A percentile compares a stretch with the other conserved stretches of the same genome.
These are phyloP conservation scores for Claviceps sp. DNA, from an alignment of 2,329 filamentous ascomycete genomes.

Conservation along the genomic window DNA sequence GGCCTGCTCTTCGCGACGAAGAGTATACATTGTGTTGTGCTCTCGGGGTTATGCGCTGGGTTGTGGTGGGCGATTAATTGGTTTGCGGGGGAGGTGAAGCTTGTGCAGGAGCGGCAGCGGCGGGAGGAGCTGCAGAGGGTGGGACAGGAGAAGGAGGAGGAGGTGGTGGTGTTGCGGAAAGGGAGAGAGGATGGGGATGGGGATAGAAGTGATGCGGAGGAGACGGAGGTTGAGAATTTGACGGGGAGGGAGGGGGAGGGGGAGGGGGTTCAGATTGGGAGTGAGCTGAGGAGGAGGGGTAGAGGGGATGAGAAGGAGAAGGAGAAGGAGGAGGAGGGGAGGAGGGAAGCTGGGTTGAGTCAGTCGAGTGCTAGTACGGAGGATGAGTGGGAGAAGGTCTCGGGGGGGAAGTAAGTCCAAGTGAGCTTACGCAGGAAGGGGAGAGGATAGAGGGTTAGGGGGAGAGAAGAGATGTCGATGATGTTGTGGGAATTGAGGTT, in stretches of 20 bases:
- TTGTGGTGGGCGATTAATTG: constrained; percentile 96
- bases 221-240: constrained; percentile 30
- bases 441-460: too few relatives aligned
- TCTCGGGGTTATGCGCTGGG: constrained; percentile 66
- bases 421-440: too few relatives aligned
- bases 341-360: constrained; percentile 14
- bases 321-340: constrained; percentile 2
- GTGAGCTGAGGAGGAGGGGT: constrained; percentile 31
- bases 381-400: constrained; percentile 96
- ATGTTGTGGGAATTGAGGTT: too few relatives aligned
- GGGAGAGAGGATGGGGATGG: constrained; percentile 18
- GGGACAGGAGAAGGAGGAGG: constrained; percentile 11
- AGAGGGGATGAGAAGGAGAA: constrained; percentile 16
- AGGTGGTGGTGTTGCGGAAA: constrained; percentile 14
- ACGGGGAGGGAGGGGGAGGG: constrained; percentile 17
- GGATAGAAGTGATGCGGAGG: constrained; percentile 31
- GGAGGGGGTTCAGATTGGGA: constrained; percentile 15
- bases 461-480: too few relatives aligned
- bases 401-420: constrained; percentile 34
- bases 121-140: constrained; percentile 20
- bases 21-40: constrained; percentile 76
- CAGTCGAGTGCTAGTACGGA: constrained; percentile 64
- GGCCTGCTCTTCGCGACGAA: constrained; percentile 66
- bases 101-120: constrained; percentile 23
- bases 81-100: constrained; percentile 61